A percentile compares a stretch with the other conserved stretches of the same genome.
phyloP scores from a whole-genome alignment of 2,329 filamentous ascomycete species.

The Venturiaceae sp. region DNA sequence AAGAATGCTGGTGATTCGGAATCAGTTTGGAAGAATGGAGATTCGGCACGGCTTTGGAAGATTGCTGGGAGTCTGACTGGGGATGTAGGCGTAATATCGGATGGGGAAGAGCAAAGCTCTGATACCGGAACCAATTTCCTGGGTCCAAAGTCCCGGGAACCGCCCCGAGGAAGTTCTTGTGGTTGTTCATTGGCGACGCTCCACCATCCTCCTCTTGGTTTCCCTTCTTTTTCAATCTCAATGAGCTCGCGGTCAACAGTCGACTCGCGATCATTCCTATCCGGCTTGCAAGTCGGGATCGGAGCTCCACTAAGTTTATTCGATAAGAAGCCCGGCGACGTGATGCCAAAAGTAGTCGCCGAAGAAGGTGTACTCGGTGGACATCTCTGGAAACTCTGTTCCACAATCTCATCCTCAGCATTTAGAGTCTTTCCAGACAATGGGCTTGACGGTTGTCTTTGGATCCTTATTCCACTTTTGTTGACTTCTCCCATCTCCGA shows the following conservation, averaged over 20 bases:
- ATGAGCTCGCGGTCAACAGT: background rate
- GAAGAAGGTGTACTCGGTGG: background rate
- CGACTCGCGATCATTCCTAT: background rate
- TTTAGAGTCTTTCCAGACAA: background rate
- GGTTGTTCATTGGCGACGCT: background rate
- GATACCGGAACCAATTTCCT: background rate
- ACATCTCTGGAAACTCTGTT: background rate
- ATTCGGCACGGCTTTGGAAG: background rate
- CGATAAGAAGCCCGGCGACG: too few species aligned
- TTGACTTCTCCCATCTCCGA: background rate
- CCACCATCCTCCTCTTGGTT: background rate
- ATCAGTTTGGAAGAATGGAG: too few species aligned
- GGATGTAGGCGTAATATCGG: background rate
- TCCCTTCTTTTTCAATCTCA: background rate
- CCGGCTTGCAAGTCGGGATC: background rate
- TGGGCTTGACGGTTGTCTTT: background rate
- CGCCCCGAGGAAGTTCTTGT: background rate
- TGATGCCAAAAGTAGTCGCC: background rate
- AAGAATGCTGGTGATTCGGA: too few species aligned
- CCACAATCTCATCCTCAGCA: background rate
- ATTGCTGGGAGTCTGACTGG: background rate
- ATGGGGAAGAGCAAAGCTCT: background rate
- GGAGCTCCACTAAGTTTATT: too few species aligned
- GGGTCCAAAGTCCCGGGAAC: background rate
- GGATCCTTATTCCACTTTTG: background rate